phyloP scores from a whole-genome alignment of 2,329 filamentous ascomycete genomes.

The Diplodia scrobiculata region DNA sequence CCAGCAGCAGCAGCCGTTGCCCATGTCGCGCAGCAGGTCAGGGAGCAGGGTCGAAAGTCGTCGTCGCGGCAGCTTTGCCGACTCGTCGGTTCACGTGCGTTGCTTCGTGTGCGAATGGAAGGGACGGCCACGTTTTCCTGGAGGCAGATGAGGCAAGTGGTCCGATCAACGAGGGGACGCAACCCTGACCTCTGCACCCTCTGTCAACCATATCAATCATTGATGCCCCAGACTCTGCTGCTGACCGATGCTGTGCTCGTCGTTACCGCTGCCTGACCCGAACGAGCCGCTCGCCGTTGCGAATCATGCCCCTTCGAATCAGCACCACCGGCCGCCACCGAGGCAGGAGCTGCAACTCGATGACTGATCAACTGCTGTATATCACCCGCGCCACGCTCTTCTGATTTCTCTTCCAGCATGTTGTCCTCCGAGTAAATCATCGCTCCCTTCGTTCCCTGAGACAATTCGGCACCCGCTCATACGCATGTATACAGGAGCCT shows the following conservation, averaged over 20 bases:
- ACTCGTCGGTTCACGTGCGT: neutral
- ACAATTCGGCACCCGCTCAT: neutral
- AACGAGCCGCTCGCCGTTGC: neutral
- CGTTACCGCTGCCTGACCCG: neutral
- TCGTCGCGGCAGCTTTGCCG: neutral
- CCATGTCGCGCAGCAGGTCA: no score
- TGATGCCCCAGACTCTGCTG: neutral
- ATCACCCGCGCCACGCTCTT: neutral
- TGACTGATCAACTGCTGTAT: neutral
- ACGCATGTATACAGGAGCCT: no score
- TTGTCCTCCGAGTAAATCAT: no score
- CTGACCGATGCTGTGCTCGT: neutral
- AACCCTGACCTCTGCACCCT: neutral
- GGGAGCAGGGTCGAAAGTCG: neutral
- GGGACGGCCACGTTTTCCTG: neutral
- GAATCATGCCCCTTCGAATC: neutral
- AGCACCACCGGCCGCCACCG: neutral
- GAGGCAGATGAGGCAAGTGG: neutral
- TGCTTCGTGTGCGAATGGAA: neutral
- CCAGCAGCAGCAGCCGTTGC: no score
- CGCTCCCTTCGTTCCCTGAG: neutral
- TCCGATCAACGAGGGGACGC: neutral
- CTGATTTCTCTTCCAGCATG: neutral
- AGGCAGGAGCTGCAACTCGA: neutral
- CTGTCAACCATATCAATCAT: neutral